Evolutionary conservation across 2,329 filamentous ascomycete species (phyloP).

Genomic region (Podosphaera fusca): DNA sequence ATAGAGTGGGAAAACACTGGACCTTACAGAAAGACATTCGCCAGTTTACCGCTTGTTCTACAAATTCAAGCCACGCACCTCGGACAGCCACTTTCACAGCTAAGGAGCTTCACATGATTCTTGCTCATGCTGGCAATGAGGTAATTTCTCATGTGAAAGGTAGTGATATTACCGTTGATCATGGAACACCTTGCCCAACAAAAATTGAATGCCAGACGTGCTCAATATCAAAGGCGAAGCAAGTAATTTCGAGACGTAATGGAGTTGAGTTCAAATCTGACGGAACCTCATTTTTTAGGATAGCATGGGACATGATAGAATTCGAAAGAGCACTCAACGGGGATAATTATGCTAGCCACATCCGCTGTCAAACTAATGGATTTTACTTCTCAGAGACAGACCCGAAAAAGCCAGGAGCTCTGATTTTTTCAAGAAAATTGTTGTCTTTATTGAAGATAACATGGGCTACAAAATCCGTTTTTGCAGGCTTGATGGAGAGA

Average conservation of each 20-base stretch:
- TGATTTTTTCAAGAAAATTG: background rate
- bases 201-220: background rate
- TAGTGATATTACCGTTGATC: background rate
- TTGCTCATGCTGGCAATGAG: background rate
- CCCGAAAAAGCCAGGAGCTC: background rate
- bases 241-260: background rate
- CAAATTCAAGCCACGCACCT: too few relatives aligned
- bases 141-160: too few relatives aligned
- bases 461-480: background rate
- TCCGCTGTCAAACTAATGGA: background rate
- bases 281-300: background rate
- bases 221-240: too few relatives aligned
- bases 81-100: background rate
- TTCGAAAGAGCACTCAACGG: background rate
- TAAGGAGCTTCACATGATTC: background rate
- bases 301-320: too few relatives aligned
- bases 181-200: background rate
- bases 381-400: background rate
- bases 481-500: too few relatives aligned
- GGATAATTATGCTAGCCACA: background rate
- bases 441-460: background rate
- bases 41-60: too few relatives aligned
- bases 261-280: background rate
- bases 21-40: too few relatives aligned
- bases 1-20: too few relatives aligned